A percentile compares a stretch with the other conserved stretches of the same genome.
These are phyloP conservation scores for Sesbania bispinosa DNA, from an alignment of 306 rosid genomes.

Conservation along the genomic window DNA sequence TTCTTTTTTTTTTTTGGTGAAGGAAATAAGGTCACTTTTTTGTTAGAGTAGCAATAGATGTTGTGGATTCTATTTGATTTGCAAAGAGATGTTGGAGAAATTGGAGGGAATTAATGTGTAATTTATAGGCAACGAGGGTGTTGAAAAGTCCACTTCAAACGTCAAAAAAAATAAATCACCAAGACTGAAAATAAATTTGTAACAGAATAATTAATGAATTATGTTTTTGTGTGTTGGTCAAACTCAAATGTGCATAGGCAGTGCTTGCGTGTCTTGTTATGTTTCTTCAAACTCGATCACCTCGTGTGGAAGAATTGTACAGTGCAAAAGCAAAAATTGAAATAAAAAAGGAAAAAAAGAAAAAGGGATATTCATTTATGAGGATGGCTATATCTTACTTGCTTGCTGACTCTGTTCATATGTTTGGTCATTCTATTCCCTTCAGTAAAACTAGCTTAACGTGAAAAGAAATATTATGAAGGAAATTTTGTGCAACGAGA, in stretches of 20 bases:
- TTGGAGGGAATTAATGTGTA: neutral
- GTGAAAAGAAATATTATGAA: neutral
- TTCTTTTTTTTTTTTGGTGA: neutral
- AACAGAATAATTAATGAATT: neutral
- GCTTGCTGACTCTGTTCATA: too few species aligned
- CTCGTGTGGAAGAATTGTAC: neutral
- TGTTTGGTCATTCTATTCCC: too few species aligned
- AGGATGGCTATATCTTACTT: too few species aligned
- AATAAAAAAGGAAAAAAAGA: too few species aligned
- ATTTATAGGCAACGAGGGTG: slow-evolving; percentile 20
- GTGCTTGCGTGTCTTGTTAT: slow-evolving; percentile 37
- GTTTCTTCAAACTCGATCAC: neutral
- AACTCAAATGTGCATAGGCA: slow-evolving; percentile 36
- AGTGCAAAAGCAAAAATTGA: neutral
- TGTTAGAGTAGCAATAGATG: neutral
- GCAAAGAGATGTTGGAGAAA: neutral
- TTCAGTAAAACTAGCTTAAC: too few species aligned
- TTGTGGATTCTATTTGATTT: neutral
- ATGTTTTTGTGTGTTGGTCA: slow-evolving; percentile 34
- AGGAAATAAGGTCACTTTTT: neutral
- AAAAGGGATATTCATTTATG: too few species aligned
- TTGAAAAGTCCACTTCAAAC: slow-evolving; percentile 29
- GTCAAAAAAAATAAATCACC: slow-evolving; percentile 4
- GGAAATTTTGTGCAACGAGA: neutral
- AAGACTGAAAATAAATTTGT: neutral